Base-by-base conservation (phyloP, 768 basidiomycete genomes). In the Lanmaoa pseudosensibilis region DNA sequence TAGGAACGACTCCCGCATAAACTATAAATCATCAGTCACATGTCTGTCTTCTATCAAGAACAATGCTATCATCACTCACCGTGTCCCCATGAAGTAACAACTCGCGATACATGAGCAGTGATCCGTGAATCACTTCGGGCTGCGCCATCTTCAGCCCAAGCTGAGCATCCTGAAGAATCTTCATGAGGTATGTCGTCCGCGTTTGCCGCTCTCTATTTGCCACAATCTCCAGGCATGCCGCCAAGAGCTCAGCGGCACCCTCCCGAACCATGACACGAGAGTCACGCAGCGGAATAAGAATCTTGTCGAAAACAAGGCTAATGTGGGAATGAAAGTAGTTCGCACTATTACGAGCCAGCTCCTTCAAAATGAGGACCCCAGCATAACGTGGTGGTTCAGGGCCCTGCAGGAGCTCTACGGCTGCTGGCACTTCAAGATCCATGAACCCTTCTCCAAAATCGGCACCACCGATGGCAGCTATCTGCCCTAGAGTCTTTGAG, bases 21-120 rank as follows among this genome's bases (percentile, higher is more conserved):
- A 94, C 89, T 92, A 63, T 2, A 59, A 37, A 40, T n/a, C 46
- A 36, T 46, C 25, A 4, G 37, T 56, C 50, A 60, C 48, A 49
- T 23, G 43, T 16, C 43, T 41, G 30, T 32, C 45, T 23, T 44
- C 32, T 10, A 54, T 21, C 19, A 13, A 57, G 15, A 39, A 48
- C 4, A 34, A 50, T 27, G 15, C 6, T 9, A 19, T 16, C 15
- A 38, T 19, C 16, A 73, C 89, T 69, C 58, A 94, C 95, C 85
- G 94, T 91, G 61, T 92, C 92, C n/a, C 93, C 94, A 68, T 95
- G 92, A 48, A 95, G 80, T 21, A 99, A 75, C 25, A 99, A 78
- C 68, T 95, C 92, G 46, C 93, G 87, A 73, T 94, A 93, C 13
- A 94, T 94, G 54, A 98, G 79, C 37, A 99, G 66, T 12, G 92